Percentiles rank a stretch among this genome's conserved stretches.
phyloP scores from a whole-genome alignment of 2,329 filamentous ascomycete species.

The Fusarium sp. region DNA sequence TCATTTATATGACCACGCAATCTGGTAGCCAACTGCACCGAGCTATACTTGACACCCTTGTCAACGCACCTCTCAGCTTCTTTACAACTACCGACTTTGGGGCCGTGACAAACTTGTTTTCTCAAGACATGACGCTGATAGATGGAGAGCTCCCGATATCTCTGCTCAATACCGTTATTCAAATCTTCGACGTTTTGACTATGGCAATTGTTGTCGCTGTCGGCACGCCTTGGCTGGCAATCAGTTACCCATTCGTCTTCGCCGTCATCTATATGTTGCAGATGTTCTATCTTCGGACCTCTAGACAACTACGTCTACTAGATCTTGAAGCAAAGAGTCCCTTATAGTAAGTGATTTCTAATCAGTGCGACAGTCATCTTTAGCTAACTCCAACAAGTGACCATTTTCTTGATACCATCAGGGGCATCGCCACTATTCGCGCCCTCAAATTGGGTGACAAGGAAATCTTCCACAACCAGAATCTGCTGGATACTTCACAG shows the following conservation, averaged over 20 bases:
- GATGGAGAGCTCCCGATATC: conserved; percentile 57
- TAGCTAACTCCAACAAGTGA: too few species aligned
- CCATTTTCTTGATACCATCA: too few species aligned
- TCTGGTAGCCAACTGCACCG: too few species aligned
- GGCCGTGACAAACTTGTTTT: conserved; percentile 59
- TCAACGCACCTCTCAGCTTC: conserved; percentile 55
- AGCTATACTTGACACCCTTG: too few species aligned
- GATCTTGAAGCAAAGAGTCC: conserved; percentile 63
- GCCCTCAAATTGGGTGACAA: conserved; percentile 61
- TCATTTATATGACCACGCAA: too few species aligned
- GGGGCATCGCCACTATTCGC: conserved; percentile 62
- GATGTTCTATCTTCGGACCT: conserved; percentile 65
- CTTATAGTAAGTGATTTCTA: too few species aligned
- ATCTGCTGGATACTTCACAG: conserved; percentile 59
- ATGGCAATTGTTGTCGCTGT: conserved; percentile 46
- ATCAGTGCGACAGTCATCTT: too few species aligned
- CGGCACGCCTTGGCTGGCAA: conserved; percentile 12
- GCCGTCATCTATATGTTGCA: conserved; percentile 60
- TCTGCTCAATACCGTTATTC: conserved; percentile 48
- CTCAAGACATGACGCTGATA: conserved; percentile 59
- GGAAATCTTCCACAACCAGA: conserved; percentile 53
- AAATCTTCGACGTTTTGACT: conserved; percentile 48
- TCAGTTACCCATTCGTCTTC: conserved; percentile 55
- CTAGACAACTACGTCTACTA: conserved; percentile 64
- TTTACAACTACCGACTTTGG: conserved; percentile 59